Evolutionary conservation across 805 yeast species (phyloP), one percentile per base, ranked within the genome.

Genomic region (Saccharomycopsis sp.): DNA sequence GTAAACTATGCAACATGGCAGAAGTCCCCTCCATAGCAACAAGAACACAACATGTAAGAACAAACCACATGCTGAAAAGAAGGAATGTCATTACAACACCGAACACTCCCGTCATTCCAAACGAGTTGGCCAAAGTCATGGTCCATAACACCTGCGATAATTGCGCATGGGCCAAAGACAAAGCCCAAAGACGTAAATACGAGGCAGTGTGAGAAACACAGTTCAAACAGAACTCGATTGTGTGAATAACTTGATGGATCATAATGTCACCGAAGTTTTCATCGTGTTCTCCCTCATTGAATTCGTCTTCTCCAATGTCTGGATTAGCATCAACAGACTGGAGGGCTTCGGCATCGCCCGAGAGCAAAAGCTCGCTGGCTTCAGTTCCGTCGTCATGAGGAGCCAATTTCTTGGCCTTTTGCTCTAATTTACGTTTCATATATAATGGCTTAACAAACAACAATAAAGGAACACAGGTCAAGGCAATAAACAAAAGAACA

Each of bases 1-100:
- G 80, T 66, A 86, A 77, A 15, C 88, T 81, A 69, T 86, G 92
- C 66, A 86, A 75, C 92, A 86, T 86, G 20, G 91, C 91, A n/a
- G 89, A 84, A 0, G 91, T 86, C 58, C 92, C 92, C 72, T 86
- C 92, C 92, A 86, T 86, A 54, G 84, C 75, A 53, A 86, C 91
- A 68, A 86, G 73, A 49, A 86, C 83, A 64, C 83, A 78, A 44
- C 84, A 85, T 0, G 91, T 85, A 64, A 86, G 74, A 3, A 80
- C 78, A 69, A 86, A 86, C 92, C 92, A 86, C 82, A 86, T 79
- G 34, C 83, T 87, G 72, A 86, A 86, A 57, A 86, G 70, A 25
- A 81, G 69, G 19, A 85, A 83, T 12, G 58, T 52, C 52, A 35
- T 51, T 47, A 81, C 58, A 3, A 83, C 80, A 7, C 89, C 89